Evolutionary conservation across 208 protist species (phyloP), one percentile per base, ranked within the genome.

Genomic region (Leishmania lainsoni): DNA sequence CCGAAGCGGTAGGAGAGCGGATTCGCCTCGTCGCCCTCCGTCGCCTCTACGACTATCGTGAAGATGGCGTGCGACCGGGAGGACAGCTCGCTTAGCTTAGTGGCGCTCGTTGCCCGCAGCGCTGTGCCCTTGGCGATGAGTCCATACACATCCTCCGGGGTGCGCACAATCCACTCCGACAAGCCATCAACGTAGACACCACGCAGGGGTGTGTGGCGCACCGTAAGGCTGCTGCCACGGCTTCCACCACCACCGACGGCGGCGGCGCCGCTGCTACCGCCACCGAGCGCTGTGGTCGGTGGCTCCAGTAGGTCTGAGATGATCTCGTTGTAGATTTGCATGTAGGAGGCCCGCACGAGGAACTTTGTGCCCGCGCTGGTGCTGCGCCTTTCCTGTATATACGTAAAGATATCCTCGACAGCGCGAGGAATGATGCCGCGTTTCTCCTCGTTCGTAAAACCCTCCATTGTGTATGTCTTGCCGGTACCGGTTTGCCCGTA

Each of bases 1-100:
- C 91, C 93, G 48, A 90, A 91, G 22, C 85, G 85, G 32, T 85
- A 84, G 8, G 68, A 78, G 22, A 91, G 86, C 78, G 93, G 86
- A 66, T 77, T 81, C 65, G 93, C 59, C 76, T 83, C 75, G 75
- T 91, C 83, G 20, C 79, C 86, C 61, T 93, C 85, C 75, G 88
- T 88, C 39, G 86, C 83, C 76, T 94, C 89, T 49, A 97, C 89
- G 26, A 90, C 80, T 29, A 97, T 85, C 0, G 87, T 94, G 80
- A 99, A 94, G 70, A 99, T 98, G 39, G 98, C 98, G 87, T 99
- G 99, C 14, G 98, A 99, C 58, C 98, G 92, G 29, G 91, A 98
- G 35, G 95, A 99, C 12, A 94, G 79, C 35, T 98, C 91, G 86
- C 99, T 99, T 88, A 99, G 95, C 72, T 90, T 86, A 4, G 98